Percentiles rank a stretch among this genome's conserved stretches.
phyloP scores from a whole-genome alignment of 2,329 filamentous ascomycete genomes.

The Arthrobotrys sphaeroides region DNA sequence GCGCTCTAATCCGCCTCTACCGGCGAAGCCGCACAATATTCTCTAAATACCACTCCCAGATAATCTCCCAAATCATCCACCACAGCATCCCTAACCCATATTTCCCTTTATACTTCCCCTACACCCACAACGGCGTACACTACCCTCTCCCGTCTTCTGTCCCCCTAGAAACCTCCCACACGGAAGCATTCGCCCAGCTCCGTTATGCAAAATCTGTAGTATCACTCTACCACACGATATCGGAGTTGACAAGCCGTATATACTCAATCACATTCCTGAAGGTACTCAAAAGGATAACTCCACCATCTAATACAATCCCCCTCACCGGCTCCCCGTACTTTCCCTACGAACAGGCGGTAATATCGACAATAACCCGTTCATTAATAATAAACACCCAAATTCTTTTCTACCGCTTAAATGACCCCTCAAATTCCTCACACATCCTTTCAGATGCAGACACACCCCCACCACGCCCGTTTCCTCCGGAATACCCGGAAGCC shows the following conservation, averaged over 20 bases:
- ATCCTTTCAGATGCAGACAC: too few relatives aligned
- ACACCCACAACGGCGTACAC: background rate
- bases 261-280: background rate
- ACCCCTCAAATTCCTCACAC: background rate
- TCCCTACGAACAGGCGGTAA: background rate
- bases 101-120: constrained; percentile 19
- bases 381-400: constrained; percentile 26
- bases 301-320: background rate
- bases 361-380: constrained; percentile 3
- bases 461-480: background rate
- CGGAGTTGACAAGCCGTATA: constrained; percentile 1
- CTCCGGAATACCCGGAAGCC: background rate
- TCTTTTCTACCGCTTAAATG: background rate
- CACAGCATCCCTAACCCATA: background rate
- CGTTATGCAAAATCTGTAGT: constrained; percentile 22
- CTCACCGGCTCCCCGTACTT: background rate
- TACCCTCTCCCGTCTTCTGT: constrained; percentile 1
- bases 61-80: constrained; percentile 17
- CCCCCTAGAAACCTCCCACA: background rate
- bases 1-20: constrained; percentile 15
- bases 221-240: background rate
- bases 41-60: constrained; percentile 24
- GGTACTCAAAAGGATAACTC: background rate
- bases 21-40: constrained; percentile 28
- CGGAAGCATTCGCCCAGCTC: constrained; percentile 15